phyloP scores from a whole-genome alignment of 371 early-diverging fungal species.

The Funneliformis caledonium region DNA sequence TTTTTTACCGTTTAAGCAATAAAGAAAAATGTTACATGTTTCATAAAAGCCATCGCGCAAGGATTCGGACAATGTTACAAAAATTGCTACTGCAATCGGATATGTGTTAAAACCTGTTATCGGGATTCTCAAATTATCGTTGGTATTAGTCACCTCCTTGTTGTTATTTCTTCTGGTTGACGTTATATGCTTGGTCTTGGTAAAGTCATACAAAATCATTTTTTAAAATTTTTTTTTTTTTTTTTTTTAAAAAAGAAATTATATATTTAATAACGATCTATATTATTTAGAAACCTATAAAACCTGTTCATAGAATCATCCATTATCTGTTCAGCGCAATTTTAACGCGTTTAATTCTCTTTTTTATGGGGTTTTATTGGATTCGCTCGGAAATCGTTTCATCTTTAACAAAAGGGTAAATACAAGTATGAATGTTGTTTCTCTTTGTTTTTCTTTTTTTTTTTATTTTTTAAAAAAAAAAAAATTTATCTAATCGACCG shows the following conservation, averaged over 20 bases:
- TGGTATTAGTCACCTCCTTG: constrained; percentile 47
- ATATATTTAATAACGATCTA: background rate
- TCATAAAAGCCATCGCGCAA: constrained; percentile 48
- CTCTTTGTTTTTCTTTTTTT: no score
- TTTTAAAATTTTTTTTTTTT: background rate
- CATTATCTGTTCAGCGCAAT: constrained; percentile 47
- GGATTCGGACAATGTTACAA: constrained; percentile 42
- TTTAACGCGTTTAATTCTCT: constrained; percentile 58
- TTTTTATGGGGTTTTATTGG: constrained; percentile 69
- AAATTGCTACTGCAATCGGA: constrained; percentile 38
- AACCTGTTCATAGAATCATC: constrained; percentile 52
- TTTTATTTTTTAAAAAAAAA: background rate
- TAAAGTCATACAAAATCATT: constrained; percentile 38
- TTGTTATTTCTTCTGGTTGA: constrained; percentile 50
- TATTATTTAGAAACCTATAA: constrained; percentile 48
- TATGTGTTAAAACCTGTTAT: constrained; percentile 56
- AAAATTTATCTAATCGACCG: background rate
- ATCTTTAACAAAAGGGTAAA: constrained; percentile 57
- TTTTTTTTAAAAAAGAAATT: background rate
- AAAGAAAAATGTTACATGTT: background rate
- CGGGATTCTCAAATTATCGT: constrained; percentile 52
- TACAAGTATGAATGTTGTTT: background rate
- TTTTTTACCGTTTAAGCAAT: background rate
- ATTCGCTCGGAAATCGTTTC: constrained; percentile 61
- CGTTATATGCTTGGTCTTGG: constrained; percentile 47